Conservation (phyloP, 2,329 filamentous ascomycete genomes). For the Cryphonectria nitschkei region DNA sequence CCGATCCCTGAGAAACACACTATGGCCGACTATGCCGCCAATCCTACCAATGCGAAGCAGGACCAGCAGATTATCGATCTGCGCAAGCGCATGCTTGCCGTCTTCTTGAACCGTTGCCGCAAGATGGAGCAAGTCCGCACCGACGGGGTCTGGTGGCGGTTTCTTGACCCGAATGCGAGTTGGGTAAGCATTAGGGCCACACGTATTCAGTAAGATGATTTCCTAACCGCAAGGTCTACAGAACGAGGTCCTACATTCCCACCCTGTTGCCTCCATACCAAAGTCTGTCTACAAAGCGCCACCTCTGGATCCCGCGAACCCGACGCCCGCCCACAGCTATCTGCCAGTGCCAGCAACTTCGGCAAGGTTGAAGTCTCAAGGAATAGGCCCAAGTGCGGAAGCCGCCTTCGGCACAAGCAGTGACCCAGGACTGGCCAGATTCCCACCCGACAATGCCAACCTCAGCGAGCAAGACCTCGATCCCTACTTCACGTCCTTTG, state of each 20-base stretch:
- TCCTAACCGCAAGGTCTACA: conserved; percentile 45
- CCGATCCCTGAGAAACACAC: conserved; percentile 99
- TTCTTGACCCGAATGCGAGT: conserved; percentile 96
- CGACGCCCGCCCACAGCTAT: conserved; percentile 81
- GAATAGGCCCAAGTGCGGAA: conserved; percentile 37
- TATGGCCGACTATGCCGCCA: conserved; percentile 97
- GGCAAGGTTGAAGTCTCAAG: conserved; percentile 75
- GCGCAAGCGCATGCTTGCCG: conserved; percentile 93
- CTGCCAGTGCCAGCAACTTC: conserved; percentile 84
- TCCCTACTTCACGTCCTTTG: conserved; percentile 93
- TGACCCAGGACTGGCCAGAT: conserved; percentile 72
- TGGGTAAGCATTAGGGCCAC: conserved; percentile 68
- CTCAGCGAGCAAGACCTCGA: conserved; percentile 90
- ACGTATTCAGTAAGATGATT: not conserved
- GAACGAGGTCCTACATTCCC: conserved; percentile 93
- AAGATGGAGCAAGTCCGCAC: conserved; percentile 89
- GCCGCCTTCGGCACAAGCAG: conserved; percentile 43
- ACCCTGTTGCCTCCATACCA: conserved; percentile 87
- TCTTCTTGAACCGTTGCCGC: conserved; percentile 92
- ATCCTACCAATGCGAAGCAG: conserved; percentile 96
- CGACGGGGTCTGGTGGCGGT: conserved; percentile 97
- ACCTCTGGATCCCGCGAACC: conserved; percentile 93
- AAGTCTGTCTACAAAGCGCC: conserved; percentile 94
- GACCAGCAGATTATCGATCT: conserved; percentile 96
- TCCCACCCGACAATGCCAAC: conserved; percentile 76